phyloP scores from a whole-genome alignment of 148 eudicot species.

The Mesembryanthemum crystallinum region DNA sequence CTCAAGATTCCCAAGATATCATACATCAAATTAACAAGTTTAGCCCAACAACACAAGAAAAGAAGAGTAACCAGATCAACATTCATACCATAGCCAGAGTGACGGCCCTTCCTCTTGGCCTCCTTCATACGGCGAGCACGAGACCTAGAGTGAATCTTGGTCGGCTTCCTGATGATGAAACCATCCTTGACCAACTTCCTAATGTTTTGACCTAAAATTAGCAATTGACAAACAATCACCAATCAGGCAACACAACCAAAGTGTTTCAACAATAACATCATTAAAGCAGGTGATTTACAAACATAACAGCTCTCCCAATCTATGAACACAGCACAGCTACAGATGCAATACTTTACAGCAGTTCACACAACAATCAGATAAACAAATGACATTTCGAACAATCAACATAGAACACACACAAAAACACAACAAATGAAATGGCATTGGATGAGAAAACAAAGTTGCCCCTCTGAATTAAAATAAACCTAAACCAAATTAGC shows the following conservation, averaged over 20 bases:
- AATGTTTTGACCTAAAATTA: slow-evolving; percentile 63
- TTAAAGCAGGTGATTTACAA: not conserved
- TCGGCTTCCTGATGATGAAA: slow-evolving; percentile 75
- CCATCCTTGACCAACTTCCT: slow-evolving; percentile 87
- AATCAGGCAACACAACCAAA: not conserved
- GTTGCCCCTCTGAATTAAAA: too few species aligned
- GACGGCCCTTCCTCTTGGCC: slow-evolving; percentile 87
- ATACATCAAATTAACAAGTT: not conserved
- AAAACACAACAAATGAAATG: too few species aligned
- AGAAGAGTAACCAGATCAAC: not conserved
- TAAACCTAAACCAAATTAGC: too few species aligned
- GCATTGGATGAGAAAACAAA: too few species aligned
- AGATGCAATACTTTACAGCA: too few species aligned
- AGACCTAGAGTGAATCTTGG: slow-evolving; percentile 80
- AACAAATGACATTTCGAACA: too few species aligned
- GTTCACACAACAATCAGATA: too few species aligned
- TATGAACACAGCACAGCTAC: too few species aligned
- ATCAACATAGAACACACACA: too few species aligned
- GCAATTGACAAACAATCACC: not conserved
- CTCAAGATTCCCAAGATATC: not conserved
- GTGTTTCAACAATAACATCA: not conserved
- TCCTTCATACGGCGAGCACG: slow-evolving; percentile 84
- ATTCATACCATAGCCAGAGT: slow-evolving; percentile 68
- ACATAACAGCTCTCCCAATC: not conserved
- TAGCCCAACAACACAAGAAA: too few species aligned